Conservation (phyloP, 2,329 filamentous ascomycete species). For the Geosmithia putterillii region DNA sequence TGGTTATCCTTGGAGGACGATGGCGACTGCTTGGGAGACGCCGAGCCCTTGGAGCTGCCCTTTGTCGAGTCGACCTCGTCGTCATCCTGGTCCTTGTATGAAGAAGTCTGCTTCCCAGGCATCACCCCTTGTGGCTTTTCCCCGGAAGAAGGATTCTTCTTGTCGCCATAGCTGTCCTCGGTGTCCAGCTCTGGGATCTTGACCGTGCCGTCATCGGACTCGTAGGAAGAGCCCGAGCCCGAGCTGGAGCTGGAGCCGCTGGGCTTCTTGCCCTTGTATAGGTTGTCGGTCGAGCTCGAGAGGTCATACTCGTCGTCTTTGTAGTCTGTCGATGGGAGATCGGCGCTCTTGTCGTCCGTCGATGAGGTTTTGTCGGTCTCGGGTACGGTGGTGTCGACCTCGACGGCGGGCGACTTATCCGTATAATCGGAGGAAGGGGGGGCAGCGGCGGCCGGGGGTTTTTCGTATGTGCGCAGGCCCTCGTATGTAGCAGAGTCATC, state of each 20-base stretch:
- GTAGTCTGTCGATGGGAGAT: neutral
- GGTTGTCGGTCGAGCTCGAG: neutral
- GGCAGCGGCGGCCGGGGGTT: slow-evolving; percentile 1
- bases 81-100: neutral
- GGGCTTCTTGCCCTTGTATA: neutral
- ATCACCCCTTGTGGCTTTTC: neutral
- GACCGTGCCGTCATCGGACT: neutral
- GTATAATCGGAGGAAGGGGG: slow-evolving; percentile 1
- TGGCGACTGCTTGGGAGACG: neutral
- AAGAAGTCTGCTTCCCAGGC: neutral
- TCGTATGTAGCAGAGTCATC: slow-evolving; percentile 7
- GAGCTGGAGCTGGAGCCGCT: neutral
- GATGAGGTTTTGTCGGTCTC: too few relatives aligned
- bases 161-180: neutral
- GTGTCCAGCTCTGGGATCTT: neutral
- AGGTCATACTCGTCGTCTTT: neutral
- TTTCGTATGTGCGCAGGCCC: neutral
- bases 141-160: neutral
- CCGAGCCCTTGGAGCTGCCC: neutral
- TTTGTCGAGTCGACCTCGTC: neutral
- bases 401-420: neutral
- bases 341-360: too few relatives aligned
- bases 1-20: neutral
- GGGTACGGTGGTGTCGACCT: neutral
- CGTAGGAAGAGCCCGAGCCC: too few relatives aligned